These are phyloP conservation scores for Ammopiptanthus mongolicus DNA, from an alignment of 306 rosid genomes.

Conservation along the genomic window DNA sequence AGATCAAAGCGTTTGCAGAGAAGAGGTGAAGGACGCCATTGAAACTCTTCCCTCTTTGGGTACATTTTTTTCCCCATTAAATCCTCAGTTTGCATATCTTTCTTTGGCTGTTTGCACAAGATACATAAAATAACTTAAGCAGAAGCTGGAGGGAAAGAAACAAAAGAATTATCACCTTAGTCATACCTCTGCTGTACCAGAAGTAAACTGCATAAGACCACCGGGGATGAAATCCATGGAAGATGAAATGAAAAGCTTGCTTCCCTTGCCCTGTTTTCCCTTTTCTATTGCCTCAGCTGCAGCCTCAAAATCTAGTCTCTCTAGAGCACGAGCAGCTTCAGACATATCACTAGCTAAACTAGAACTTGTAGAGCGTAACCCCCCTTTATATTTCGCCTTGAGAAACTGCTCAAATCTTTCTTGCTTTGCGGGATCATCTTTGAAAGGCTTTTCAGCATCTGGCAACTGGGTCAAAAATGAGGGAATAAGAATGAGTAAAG, in stretches of 20 bases:
- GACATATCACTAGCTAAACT: slow-evolving; percentile 77
- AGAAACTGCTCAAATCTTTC: slow-evolving; percentile 89
- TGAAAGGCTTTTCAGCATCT: slow-evolving; percentile 70
- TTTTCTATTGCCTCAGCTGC: slow-evolving; percentile 88
- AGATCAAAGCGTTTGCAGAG: slow-evolving; percentile 98
- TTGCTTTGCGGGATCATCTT: slow-evolving; percentile 84
- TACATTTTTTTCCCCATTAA: slow-evolving; percentile 40
- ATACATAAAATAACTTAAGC: slow-evolving; percentile 26
- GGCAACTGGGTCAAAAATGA: slow-evolving; percentile 33
- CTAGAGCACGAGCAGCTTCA: slow-evolving; percentile 93
- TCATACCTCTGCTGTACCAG: slow-evolving; percentile 77
- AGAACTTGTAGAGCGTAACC: slow-evolving; percentile 70
- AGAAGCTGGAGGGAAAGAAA: slow-evolving; percentile 18
- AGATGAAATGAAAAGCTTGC: slow-evolving; percentile 43
- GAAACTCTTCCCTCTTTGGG: slow-evolving; percentile 83
- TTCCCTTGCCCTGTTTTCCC: slow-evolving; percentile 50
- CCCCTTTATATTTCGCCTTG: slow-evolving; percentile 87
- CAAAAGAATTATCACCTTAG: slow-evolving; percentile 23
- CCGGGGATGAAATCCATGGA: slow-evolving; percentile 50
- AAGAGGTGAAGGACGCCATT: slow-evolving; percentile 91
- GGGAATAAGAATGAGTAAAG: not conserved
- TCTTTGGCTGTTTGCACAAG: slow-evolving; percentile 50
- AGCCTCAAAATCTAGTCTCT: slow-evolving; percentile 92
- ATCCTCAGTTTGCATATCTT: slow-evolving; percentile 55
- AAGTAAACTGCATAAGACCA: slow-evolving; percentile 77